A percentile compares a stretch with the other conserved stretches of the same genome.
Conservation (phyloP, 192 early-diverging fungal species). For the Coemansia sp. region DNA sequence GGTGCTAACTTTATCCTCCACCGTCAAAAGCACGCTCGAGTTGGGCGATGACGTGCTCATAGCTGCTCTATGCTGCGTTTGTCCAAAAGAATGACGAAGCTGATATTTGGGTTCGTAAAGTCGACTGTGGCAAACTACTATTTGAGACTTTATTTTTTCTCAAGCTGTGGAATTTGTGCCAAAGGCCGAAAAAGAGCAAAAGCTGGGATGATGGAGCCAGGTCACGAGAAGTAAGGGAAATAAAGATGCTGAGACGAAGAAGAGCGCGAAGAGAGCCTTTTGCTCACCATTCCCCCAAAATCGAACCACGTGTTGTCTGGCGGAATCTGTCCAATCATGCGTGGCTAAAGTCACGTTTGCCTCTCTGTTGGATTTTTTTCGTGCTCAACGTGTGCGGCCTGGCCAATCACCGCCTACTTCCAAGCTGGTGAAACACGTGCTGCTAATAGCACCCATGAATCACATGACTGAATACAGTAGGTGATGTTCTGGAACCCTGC, state of each 20-base stretch:
- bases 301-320: constrained; percentile 45
- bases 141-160: neutral
- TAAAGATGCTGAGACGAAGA: constrained; percentile 13
- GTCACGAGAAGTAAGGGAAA: constrained; percentile 5
- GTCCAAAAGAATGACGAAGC: neutral
- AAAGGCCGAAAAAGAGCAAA: neutral
- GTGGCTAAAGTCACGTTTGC: constrained; percentile 28
- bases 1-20: constrained; percentile 26
- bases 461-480: constrained; percentile 7
- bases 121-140: neutral
- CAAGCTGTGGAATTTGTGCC: neutral
- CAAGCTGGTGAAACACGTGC: constrained; percentile 9
- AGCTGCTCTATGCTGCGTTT: neutral
- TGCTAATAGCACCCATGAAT: neutral
- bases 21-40: constrained; percentile 36
- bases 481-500: no score
- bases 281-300: constrained; percentile 8
- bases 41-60: constrained; percentile 18
- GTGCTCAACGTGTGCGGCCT: neutral
- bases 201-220: neutral
- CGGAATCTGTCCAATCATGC: constrained; percentile 23
- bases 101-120: neutral
- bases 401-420: neutral
- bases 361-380: constrained; percentile 27
- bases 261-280: neutral